These are phyloP conservation scores for Thoreauomyces humboldtii DNA, from an alignment of 192 early-diverging fungal genomes.

Conservation along the genomic window DNA sequence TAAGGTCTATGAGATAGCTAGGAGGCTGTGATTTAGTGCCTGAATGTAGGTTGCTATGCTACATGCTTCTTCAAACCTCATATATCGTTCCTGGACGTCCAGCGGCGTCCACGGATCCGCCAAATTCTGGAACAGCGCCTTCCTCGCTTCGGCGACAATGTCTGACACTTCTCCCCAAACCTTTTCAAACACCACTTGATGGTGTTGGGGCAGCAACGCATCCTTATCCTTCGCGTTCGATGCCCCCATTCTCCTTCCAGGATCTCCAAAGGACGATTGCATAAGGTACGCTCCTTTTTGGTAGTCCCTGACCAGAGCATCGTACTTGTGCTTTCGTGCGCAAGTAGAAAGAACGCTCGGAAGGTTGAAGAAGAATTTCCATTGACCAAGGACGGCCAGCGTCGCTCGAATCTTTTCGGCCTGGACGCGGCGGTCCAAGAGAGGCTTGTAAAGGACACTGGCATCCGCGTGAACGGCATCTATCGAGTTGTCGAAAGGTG, in stretches of 20 bases:
- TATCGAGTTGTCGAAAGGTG: conserved; percentile 63
- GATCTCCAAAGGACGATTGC: conserved; percentile 47
- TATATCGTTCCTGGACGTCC: conserved; percentile 86
- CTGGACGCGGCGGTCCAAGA: conserved; percentile 78
- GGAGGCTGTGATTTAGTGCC: background rate
- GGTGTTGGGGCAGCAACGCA: conserved; percentile 40
- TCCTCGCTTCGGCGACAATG: conserved; percentile 69
- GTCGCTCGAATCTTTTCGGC: conserved; percentile 90
- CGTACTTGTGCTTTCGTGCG: conserved; percentile 80
- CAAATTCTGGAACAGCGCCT: conserved; percentile 74
- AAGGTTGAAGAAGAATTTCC: conserved; percentile 97
- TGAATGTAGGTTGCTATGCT: too few relatives aligned
- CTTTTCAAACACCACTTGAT: conserved; percentile 83
- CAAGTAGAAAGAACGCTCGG: conserved; percentile 82
- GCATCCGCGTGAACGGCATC: conserved; percentile 67
- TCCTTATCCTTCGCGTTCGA: conserved; percentile 17
- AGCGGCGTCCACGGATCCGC: conserved; percentile 72
- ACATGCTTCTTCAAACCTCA: conserved; percentile 47
- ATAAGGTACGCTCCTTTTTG: conserved; percentile 89
- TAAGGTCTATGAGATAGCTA: conserved; percentile 70
- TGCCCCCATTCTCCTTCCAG: background rate
- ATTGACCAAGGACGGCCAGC: conserved; percentile 87
- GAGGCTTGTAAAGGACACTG: conserved; percentile 78
- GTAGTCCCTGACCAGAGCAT: conserved; percentile 91
- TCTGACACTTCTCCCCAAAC: conserved; percentile 91